Conservation (phyloP, 2,329 filamentous ascomycete genomes). For the Diaporthe sp. region DNA sequence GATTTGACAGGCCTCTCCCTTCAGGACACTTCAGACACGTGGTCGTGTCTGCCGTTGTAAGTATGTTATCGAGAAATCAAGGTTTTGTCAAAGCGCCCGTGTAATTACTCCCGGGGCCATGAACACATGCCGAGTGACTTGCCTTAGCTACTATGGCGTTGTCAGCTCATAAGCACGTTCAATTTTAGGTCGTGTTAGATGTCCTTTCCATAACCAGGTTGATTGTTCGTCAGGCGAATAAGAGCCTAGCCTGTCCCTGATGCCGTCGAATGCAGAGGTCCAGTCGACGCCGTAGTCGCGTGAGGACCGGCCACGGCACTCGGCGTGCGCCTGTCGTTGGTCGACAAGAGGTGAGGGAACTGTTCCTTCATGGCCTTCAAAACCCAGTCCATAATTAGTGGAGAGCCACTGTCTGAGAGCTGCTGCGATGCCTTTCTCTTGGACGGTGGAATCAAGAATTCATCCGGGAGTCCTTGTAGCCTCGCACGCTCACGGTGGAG, state of each 20-base stretch:
- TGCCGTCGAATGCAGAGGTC: neutral
- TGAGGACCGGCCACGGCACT: neutral
- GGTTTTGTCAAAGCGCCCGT: neutral
- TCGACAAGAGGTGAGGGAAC: neutral
- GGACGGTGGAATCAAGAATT: neutral
- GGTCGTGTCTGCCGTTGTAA: neutral
- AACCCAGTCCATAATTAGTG: neutral
- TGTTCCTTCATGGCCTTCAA: neutral
- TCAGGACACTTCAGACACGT: neutral
- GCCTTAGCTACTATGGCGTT: neutral
- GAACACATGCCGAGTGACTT: neutral
- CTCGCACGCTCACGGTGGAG: neutral
- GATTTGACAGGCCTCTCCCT: neutral
- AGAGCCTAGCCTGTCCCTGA: slow-evolving; percentile 1
- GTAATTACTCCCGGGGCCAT: neutral
- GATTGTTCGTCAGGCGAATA: neutral
- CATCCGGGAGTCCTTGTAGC: neutral
- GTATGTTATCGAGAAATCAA: neutral
- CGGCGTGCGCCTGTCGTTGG: neutral
- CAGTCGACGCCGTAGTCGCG: neutral
- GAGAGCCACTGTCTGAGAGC: neutral
- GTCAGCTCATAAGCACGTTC: neutral
- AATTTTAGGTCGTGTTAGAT: neutral
- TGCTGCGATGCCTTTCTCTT: neutral
- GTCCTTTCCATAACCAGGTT: neutral